Base-by-base conservation (phyloP, 2,329 filamentous ascomycete genomes). In the Grosmannia huntii region DNA sequence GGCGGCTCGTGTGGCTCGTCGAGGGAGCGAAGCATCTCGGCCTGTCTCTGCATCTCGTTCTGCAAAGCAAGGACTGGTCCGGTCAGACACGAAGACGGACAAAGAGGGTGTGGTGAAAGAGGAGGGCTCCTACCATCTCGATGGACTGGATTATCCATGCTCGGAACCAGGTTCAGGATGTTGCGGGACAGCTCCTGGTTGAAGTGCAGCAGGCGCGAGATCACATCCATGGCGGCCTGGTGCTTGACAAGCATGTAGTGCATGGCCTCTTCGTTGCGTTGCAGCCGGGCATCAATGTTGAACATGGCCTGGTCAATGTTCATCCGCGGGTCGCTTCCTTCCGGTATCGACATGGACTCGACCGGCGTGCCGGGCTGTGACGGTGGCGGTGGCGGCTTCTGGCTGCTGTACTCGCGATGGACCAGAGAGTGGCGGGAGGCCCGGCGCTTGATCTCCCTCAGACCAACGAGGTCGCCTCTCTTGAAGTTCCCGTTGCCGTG, bases 401-500 rank as follows among this genome's bases (percentile, higher is more conserved):
- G 84, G 60, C 81, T 82, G 62, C 85, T 87, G 72, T 94, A 96
- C 16, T 97, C 94, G 65, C 92, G 84, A 68, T 97, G 90, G 27
- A 96, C 95, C 58, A 97, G 78, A 27, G 92, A 87, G 73, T 97
- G 94, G 61, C 94, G 82, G 41, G 92, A 97, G 21, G 94, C 92
- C 61, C 94, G 83, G 61, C 94, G 86, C 72, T 96, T 96, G 72
- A 99, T 99, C 68, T 99, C 94, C 50, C 94, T 83, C 61, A 99
- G 74, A 9, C 92, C 90, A 55, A 92, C 85, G 27, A 99, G 76
- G 70, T 99, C 92, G 44, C 94, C 94, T 63, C 91, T 85, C 72
- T 95, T 97, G 76, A 99, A 99, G 70, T 88, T 97, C 57, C 92
- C 92, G 67, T 92, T 95, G 57, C 94, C 94, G 68, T 99, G 94